phyloP scores from a whole-genome alignment of 2,329 filamentous ascomycete genomes.

The Xylariomycetidae sp. region DNA sequence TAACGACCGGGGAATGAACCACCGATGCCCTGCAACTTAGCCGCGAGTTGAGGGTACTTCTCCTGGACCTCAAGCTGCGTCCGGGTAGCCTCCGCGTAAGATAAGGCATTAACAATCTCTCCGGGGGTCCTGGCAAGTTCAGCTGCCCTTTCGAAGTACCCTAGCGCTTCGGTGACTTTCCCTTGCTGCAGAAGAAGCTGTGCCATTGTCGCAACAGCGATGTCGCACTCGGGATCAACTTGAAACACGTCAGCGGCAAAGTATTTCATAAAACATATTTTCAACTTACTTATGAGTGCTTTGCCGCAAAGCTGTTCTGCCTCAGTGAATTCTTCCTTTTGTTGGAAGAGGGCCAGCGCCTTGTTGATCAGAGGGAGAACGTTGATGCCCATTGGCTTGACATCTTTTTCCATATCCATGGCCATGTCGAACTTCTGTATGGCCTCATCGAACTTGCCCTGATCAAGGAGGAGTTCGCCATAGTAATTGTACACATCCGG shows the following conservation, averaged over 20 bases:
- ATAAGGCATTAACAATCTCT: conserved; percentile 93
- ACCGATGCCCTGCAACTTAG: conserved; percentile 59
- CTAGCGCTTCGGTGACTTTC: conserved; percentile 90
- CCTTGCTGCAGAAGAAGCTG: conserved; percentile 96
- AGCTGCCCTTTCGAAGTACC: conserved; percentile 94
- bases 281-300: conserved; percentile 82
- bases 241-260: conserved; percentile 7
- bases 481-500: conserved; percentile 99
- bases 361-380: conserved; percentile 98
- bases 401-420: conserved; percentile 97
- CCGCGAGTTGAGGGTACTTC: conserved; percentile 76
- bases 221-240: conserved; percentile 99
- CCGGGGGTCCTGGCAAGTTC: conserved; percentile 91
- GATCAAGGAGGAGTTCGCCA: conserved; percentile 92
- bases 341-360: conserved; percentile 93
- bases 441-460: conserved; percentile 90
- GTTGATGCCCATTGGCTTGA: conserved; percentile 93
- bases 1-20: too few species aligned
- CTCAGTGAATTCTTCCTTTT: conserved; percentile 93
- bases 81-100: conserved; percentile 92
- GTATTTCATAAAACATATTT: too few species aligned
- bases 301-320: conserved; percentile 97
- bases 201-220: conserved; percentile 97
- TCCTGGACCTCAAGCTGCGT: conserved; percentile 92
- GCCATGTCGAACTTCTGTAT: conserved; percentile 98